Base-by-base conservation (phyloP, 1,284 basidiomycete species). In the Naganishia sp. region DNA sequence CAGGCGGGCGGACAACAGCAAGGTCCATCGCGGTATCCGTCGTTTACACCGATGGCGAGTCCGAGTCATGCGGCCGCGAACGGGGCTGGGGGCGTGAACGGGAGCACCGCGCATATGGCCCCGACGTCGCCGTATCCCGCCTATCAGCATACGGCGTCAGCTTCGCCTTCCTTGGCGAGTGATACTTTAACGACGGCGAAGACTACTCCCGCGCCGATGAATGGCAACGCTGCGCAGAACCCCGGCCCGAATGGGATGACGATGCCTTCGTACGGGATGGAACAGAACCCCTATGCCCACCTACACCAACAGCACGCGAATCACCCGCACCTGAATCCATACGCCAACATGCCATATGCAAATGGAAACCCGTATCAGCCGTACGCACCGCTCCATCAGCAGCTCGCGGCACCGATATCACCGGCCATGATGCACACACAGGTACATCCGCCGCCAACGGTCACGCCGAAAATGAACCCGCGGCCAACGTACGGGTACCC, bases 251-350 rank as follows among this genome's bases (percentile, higher is more conserved):
- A 46, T 21, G 56, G 56, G n/a, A 50, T 6, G n/a, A 0, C 52
- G 5, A 55, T 55, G 36, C 13, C 55, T 16, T 55, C 55, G 39
- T 55, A 55, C n/a, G 28, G 23, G 23, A 7, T 21, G 15, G 25
- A 48, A 15, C 59, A 61, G 21, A 61, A 61, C 59, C 59, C 59
- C 15, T 61, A 61, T n/a, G 59, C 59, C 21, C 59, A 61, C 43
- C 39, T 61, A 9, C 59, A 61, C 18, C 59, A 60, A 42, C 57
- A 60, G n/a, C 57, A 61, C 36, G 59, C 48, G 18, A 42, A 28
- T 28, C 49, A 61, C n/a, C 56, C 56, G 43, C 56, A 59, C 31
- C 56, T 46, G 13, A 61, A 61, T 43, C 59, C 59, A 23, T 61
- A 61, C 42, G 59, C 59, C 13, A 52, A 28, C 39, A 55, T 31